phyloP scores from a whole-genome alignment of 2,329 filamentous ascomycete species.

The Fusarium heterosporum region DNA sequence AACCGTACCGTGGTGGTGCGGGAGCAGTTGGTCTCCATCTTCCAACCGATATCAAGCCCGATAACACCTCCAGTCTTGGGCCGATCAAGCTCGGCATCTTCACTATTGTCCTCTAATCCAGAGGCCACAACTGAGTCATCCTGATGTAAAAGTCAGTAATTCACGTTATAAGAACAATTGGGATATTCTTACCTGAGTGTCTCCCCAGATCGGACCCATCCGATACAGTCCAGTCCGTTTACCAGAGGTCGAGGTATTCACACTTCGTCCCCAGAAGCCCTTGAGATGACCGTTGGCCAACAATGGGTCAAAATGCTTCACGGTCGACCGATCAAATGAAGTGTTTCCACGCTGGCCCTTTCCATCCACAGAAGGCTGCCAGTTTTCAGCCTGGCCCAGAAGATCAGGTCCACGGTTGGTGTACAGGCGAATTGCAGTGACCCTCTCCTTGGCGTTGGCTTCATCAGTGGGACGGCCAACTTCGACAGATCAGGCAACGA shows the following conservation, averaged over 20 bases:
- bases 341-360: neutral
- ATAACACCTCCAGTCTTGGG: neutral
- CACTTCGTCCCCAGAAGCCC: constrained; percentile 4
- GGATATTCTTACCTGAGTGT: neutral
- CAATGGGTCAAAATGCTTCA: neutral
- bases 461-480: neutral
- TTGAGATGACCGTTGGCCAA: neutral
- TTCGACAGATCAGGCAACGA: neutral
- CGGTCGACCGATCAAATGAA: neutral
- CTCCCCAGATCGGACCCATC: constrained; percentile 5
- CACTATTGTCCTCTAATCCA: neutral
- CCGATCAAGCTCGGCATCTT: neutral
- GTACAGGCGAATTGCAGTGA: neutral
- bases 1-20: neutral
- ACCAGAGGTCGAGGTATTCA: constrained; percentile 1
- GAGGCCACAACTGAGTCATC: neutral
- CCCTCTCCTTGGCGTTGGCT: neutral
- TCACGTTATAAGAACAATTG: too few relatives aligned
- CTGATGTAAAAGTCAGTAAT: neutral
- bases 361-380: neutral
- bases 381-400: neutral
- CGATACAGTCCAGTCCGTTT: neutral
- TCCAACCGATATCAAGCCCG: neutral
- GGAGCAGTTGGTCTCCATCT: neutral
- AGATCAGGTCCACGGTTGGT: neutral